A percentile compares a stretch with the other conserved stretches of the same genome.
Evolutionary conservation across 2,329 filamentous ascomycete genomes (phyloP).

Genomic region (Aspergillus eucalypticola): DNA sequence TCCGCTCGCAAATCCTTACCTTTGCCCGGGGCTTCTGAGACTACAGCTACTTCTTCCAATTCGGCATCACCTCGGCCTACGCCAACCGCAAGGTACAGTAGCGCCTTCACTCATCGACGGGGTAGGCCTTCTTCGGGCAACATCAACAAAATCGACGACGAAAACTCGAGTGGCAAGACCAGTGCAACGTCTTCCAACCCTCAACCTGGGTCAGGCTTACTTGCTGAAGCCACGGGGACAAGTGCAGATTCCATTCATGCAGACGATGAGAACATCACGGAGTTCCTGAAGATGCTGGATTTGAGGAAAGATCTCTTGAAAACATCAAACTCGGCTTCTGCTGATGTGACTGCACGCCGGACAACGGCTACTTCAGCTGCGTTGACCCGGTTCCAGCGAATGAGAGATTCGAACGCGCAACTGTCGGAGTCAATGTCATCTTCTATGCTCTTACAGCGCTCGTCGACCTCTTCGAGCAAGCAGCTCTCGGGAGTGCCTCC

Average conservation of each 20-base stretch:
- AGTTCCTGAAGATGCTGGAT: slow-evolving; percentile 87
- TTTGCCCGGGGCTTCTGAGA: slow-evolving; percentile 60
- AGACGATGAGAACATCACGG: slow-evolving; percentile 90
- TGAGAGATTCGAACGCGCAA: slow-evolving; percentile 85
- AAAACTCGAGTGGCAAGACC: slow-evolving; percentile 60
- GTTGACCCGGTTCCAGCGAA: slow-evolving; percentile 79
- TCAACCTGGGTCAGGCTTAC: slow-evolving; percentile 74
- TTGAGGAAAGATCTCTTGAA: slow-evolving; percentile 81
- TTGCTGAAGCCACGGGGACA: slow-evolving; percentile 68
- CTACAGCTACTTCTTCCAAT: slow-evolving; percentile 63
- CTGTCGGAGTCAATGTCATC: slow-evolving; percentile 93
- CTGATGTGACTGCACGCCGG: slow-evolving; percentile 70
- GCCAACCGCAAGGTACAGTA: slow-evolving; percentile 82
- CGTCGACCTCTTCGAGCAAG: slow-evolving; percentile 75
- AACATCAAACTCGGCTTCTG: slow-evolving; percentile 57
- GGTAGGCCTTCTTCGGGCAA: slow-evolving; percentile 75
- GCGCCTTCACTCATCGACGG: slow-evolving; percentile 86
- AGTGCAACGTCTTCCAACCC: slow-evolving; percentile 53
- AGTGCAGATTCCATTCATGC: slow-evolving; percentile 67
- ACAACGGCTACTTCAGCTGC: slow-evolving; percentile 79
- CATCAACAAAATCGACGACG: slow-evolving; percentile 57
- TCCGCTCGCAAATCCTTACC: slow-evolving; percentile 45
- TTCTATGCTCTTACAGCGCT: slow-evolving; percentile 80
- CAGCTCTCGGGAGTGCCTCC: slow-evolving; percentile 66
- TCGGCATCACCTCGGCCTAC: slow-evolving; percentile 77